Evolutionary conservation across 305 asterid genomes (phyloP), one percentile per base, ranked within the genome.

Genomic region (Nicotiana rustica): DNA sequence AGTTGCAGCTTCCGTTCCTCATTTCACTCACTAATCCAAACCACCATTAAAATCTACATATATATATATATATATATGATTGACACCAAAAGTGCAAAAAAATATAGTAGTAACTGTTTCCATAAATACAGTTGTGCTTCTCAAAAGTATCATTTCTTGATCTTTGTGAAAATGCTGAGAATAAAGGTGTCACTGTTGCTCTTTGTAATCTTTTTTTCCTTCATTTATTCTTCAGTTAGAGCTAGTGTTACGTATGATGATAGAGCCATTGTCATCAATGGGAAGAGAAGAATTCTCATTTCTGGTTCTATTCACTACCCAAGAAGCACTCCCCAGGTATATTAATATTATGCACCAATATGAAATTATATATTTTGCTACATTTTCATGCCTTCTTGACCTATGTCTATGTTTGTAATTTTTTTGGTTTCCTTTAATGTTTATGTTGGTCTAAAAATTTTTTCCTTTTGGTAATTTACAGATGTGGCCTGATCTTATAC

Each of bases 401-500:
- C 49, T 12, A 68, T 55, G 59, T 17, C 38, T 68, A 49, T 81
- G 18, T 67, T 59, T 75, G 79, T 12, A 44, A 36, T 5, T 65
- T 9, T 9, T 13, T 82, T 79, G 56, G 44, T 66, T 14, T 66
- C 12, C 14, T 10, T 49, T 49, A 49, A 49, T 52, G 57, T 52
- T 52, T 52, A 13, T 31, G 41, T 65, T 36, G 33, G n/a, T 68
- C 31, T n/a, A 68, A 68, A 36, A 38, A 1, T 1, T 4, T 64
- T 15, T 21, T 12, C 70, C 41, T 65, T 65, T 38, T 85, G 79
- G 38, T 61, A 49, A 15, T 5, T 8, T 86, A 65, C 25, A 95
- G 99, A 95, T 94, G 97, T 94, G 98, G 99, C 93, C 97, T 85
- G 96, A 92, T 90, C 92, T 95, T 84, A 92, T 94, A 67, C 90